Conservation (phyloP, 139 green algal species). For the Volvox reticuliferus region DNA sequence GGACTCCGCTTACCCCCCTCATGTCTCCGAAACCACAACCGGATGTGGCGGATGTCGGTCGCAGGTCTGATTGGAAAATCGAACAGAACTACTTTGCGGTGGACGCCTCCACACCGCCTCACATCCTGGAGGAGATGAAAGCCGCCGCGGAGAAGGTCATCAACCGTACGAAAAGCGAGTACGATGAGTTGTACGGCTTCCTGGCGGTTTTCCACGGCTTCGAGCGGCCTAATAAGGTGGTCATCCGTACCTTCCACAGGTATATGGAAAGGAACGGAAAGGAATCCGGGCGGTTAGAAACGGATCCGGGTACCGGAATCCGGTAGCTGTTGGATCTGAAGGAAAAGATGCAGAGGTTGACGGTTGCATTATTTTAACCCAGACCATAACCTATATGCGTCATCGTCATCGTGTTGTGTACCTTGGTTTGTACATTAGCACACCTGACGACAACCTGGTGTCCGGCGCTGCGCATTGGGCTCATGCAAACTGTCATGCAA, state of each 20-base stretch:
- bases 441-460: not conserved
- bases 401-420: too few relatives aligned
- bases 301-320: too few relatives aligned
- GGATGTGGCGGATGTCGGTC: not conserved
- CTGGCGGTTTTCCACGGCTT: slow-evolving; percentile 37
- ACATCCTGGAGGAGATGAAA: not conserved
- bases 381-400: too few relatives aligned
- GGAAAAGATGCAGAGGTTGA: too few relatives aligned
- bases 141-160: slow-evolving; percentile 10
- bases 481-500: not conserved
- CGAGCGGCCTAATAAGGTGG: slow-evolving; percentile 44
- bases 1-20: too few relatives aligned
- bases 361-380: too few relatives aligned
- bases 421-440: not conserved
- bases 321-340: too few relatives aligned
- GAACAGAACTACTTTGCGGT: slow-evolving; percentile 49
- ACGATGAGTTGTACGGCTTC: slow-evolving; percentile 48
- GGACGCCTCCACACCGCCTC: slow-evolving; percentile 14
- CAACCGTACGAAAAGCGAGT: slow-evolving; percentile 2
- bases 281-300: too few relatives aligned
- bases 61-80: slow-evolving; percentile 52
- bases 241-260: slow-evolving; percentile 52
- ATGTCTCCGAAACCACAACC: not conserved
- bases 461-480: not conserved
- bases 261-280: not conserved